A percentile compares a stretch with the other conserved stretches of the same genome.
phyloP scores from a whole-genome alignment of 768 basidiomycete species.

The Boletellus ananas region DNA sequence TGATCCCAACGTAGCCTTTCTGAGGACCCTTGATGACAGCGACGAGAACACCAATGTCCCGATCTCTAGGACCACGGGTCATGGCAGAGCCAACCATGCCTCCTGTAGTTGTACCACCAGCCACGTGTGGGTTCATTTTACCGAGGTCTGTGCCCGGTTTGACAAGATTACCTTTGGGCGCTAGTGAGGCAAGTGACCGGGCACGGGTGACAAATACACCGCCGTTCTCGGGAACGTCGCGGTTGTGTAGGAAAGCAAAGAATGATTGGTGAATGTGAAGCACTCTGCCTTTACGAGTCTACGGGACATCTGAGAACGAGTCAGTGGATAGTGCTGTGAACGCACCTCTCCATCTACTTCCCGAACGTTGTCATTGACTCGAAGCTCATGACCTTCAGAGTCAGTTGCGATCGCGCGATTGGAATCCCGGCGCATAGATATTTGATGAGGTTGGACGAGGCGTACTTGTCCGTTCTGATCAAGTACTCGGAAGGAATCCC shows the following conservation, averaged over 20 bases:
- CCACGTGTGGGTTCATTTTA: conserved; percentile 84
- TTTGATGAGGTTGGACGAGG: conserved; percentile 89
- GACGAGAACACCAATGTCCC: conserved; percentile 76
- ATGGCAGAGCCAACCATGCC: conserved; percentile 83
- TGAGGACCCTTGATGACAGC: conserved; percentile 80
- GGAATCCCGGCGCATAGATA: conserved; percentile 85
- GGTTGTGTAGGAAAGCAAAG: conserved; percentile 91
- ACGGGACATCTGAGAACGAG: conserved; percentile 1
- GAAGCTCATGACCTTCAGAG: conserved; percentile 81
- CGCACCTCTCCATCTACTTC: conserved; percentile 85
- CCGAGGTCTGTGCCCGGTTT: conserved; percentile 73
- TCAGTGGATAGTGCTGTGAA: conserved; percentile 1
- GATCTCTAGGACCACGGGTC: conserved; percentile 76
- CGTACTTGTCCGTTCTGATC: conserved; percentile 92
- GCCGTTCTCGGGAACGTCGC: conserved; percentile 85
- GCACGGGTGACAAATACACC: conserved; percentile 93
- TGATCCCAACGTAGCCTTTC: conserved; percentile 87
- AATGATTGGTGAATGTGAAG: conserved; percentile 93
- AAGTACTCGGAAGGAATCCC: conserved; percentile 91
- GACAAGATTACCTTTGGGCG: conserved; percentile 76
- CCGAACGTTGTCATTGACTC: conserved; percentile 87
- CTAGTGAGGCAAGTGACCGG: conserved; percentile 75
- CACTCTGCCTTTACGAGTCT: conserved; percentile 85
- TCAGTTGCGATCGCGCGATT: conserved; percentile 84
- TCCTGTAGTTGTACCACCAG: conserved; percentile 51